phyloP scores from a whole-genome alignment of 352 stramenopile genomes.

The Phytopythium delawarense region DNA sequence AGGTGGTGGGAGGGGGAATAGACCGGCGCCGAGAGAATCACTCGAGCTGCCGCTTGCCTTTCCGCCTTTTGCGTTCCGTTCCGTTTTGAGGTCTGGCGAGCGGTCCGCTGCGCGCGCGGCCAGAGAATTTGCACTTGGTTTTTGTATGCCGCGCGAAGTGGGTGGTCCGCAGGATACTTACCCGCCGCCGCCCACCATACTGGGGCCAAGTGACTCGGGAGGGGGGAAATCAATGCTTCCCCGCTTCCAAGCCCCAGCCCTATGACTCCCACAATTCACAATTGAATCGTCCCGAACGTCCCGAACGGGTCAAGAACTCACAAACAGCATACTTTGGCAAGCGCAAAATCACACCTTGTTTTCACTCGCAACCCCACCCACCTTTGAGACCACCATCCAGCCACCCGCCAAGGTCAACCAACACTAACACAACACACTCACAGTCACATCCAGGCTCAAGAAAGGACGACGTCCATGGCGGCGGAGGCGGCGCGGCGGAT shows the following conservation, averaged over 20 bases:
- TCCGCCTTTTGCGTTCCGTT: slow-evolving; percentile 10
- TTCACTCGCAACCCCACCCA: too few relatives aligned
- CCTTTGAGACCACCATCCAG: too few relatives aligned
- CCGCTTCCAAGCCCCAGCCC: neutral
- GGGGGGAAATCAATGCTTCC: neutral
- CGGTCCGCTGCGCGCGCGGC: neutral
- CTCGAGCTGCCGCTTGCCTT: slow-evolving; percentile 5
- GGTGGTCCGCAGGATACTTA: slow-evolving; percentile 25
- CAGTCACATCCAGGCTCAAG: neutral
- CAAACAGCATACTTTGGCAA: too few relatives aligned
- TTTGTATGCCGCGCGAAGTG: slow-evolving; percentile 68
- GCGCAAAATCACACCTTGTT: too few relatives aligned
- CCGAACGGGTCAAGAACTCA: too few relatives aligned
- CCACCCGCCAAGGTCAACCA: too few relatives aligned
- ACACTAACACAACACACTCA: too few relatives aligned
- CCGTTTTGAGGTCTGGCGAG: slow-evolving; percentile 7
- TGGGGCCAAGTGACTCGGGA: neutral
- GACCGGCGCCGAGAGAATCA: slow-evolving; percentile 1
- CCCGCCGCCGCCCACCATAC: neutral
- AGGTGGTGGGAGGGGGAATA: slow-evolving; percentile 18
- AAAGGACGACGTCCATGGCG: slow-evolving; percentile 10
- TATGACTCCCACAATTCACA: neutral
- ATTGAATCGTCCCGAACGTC: neutral
- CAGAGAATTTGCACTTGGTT: slow-evolving; percentile 35
- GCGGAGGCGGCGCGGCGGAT: slow-evolving; percentile 23